These are phyloP conservation scores for Huntiella moniliformis DNA, from an alignment of 2,329 filamentous ascomycete genomes.

Conservation along the genomic window DNA sequence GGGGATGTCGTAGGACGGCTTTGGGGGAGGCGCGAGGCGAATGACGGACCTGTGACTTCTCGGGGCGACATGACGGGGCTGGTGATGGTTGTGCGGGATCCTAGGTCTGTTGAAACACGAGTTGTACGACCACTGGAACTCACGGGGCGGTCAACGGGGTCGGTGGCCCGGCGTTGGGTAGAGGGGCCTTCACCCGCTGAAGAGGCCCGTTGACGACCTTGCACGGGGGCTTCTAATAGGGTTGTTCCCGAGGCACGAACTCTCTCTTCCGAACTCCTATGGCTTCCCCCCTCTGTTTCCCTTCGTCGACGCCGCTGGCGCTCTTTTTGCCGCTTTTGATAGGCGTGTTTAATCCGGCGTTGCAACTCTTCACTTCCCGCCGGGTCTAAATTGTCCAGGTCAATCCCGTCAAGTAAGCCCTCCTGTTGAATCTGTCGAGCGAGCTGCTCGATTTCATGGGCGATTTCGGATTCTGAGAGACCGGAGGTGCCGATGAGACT, in stretches of 20 bases:
- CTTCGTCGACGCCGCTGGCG: slow-evolving; percentile 17
- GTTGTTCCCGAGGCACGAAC: no score
- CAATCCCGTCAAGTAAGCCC: slow-evolving; percentile 70
- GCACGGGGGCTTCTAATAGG: slow-evolving; percentile 20
- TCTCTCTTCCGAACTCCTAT: no score
- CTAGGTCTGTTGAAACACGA: slow-evolving; percentile 44
- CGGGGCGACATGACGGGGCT: neutral
- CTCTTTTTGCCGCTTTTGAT: slow-evolving; percentile 54
- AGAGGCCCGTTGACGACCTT: slow-evolving; percentile 24
- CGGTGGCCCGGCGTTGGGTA: slow-evolving; percentile 29
- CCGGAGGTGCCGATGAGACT: slow-evolving; percentile 69
- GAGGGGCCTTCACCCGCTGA: slow-evolving; percentile 23
- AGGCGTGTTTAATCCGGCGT: slow-evolving; percentile 76
- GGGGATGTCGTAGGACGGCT: no score
- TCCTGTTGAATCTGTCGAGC: slow-evolving; percentile 77
- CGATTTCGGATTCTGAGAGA: slow-evolving; percentile 57
- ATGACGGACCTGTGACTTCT: no score
- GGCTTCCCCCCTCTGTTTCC: neutral
- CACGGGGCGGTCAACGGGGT: slow-evolving; percentile 25
- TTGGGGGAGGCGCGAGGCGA: no score
- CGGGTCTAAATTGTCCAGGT: slow-evolving; percentile 71
- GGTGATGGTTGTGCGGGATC: neutral
- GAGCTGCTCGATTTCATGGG: slow-evolving; percentile 80
- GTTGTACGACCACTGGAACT: slow-evolving; percentile 30
- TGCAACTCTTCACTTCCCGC: slow-evolving; percentile 77